A percentile compares a stretch with the other conserved stretches of the same genome.
These are phyloP conservation scores for Hygrocybe coccinea DNA, from an alignment of 768 basidiomycete genomes.

Conservation along the genomic window DNA sequence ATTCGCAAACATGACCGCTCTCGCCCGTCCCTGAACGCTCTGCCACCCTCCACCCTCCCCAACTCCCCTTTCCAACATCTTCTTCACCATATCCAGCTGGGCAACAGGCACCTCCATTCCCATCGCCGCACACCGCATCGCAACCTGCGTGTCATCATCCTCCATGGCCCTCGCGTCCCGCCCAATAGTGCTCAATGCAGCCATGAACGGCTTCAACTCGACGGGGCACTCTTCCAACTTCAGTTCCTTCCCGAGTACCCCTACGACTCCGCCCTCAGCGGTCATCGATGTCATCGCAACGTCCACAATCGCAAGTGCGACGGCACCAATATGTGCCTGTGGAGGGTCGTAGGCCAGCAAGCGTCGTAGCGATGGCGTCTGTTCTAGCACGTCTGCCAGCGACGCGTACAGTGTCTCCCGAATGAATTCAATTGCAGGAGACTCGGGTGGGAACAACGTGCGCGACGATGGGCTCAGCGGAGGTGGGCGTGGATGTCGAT, in stretches of 20 bases:
- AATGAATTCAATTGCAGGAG: conserved; percentile 70
- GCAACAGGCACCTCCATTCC: conserved; percentile 36
- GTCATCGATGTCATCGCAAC: conserved; percentile 52
- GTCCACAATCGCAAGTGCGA: conserved; percentile 66
- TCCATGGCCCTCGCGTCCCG: conserved; percentile 44
- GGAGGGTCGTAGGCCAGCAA: conserved; percentile 61
- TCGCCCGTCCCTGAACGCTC: no score
- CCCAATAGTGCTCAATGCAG: conserved; percentile 55
- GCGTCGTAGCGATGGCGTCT: conserved; percentile 46
- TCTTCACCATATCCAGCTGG: conserved; percentile 53
- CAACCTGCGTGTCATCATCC: conserved; percentile 51
- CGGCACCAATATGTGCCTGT: conserved; percentile 75
- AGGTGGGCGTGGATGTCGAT: no score
- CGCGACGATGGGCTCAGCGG: conserved; percentile 30
- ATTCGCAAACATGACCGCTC: conserved; percentile 59
- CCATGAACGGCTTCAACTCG: conserved; percentile 64
- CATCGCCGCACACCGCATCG: conserved; percentile 40
- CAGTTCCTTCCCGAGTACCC: conserved; percentile 54
- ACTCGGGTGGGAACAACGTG: conserved; percentile 42
- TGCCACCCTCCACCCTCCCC: conserved; percentile 41
- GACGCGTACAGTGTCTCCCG: conserved; percentile 85
- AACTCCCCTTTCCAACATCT: conserved; percentile 56
- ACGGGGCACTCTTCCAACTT: conserved; percentile 58
- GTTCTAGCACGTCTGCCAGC: conserved; percentile 63
- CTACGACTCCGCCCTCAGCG: conserved; percentile 46